phyloP scores from a whole-genome alignment of 1,284 basidiomycete species.

The Papiliotrema laurentii region DNA sequence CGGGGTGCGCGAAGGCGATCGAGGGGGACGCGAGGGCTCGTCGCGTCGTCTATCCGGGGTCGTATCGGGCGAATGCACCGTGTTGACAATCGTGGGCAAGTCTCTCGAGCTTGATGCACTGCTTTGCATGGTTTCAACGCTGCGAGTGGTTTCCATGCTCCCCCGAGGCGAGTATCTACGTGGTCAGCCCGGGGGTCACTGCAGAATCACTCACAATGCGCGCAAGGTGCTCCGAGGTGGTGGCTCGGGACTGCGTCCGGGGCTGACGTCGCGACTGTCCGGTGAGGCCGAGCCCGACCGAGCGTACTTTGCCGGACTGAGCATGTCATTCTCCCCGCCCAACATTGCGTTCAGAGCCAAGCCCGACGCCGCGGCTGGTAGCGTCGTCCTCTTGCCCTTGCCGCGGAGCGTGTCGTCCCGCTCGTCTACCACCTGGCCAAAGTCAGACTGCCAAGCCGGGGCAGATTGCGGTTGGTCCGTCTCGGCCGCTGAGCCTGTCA shows the following conservation, averaged over 20 bases:
- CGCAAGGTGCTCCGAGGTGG: conserved; percentile 38
- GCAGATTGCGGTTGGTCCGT: conserved; percentile 16
- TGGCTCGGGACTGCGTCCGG: conserved; percentile 34
- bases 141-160: neutral
- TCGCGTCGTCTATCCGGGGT: conserved; percentile 52
- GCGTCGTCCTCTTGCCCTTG: conserved; percentile 17
- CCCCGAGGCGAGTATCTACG: neutral
- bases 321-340: conserved; percentile 6
- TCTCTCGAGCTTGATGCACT: neutral
- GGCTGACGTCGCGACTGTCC: conserved; percentile 3
- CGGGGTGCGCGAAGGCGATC: conserved; percentile 51
- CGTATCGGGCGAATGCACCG: conserved; percentile 40
- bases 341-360: conserved; percentile 5
- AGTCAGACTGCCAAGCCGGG: conserved; percentile 22
- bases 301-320: conserved; percentile 8
- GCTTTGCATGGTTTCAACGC: neutral
- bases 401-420: conserved; percentile 19
- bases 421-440: conserved; percentile 9
- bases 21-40: conserved; percentile 18
- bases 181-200: neutral
- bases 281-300: neutral
- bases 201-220: conserved; percentile 20
- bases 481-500: too few species aligned
- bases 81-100: conserved; percentile 46
- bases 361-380: conserved; percentile 16